Percentiles rank a stretch among this genome's conserved stretches.
phyloP scores from a whole-genome alignment of 1,284 basidiomycete species.

The Schizophyllum commune region DNA sequence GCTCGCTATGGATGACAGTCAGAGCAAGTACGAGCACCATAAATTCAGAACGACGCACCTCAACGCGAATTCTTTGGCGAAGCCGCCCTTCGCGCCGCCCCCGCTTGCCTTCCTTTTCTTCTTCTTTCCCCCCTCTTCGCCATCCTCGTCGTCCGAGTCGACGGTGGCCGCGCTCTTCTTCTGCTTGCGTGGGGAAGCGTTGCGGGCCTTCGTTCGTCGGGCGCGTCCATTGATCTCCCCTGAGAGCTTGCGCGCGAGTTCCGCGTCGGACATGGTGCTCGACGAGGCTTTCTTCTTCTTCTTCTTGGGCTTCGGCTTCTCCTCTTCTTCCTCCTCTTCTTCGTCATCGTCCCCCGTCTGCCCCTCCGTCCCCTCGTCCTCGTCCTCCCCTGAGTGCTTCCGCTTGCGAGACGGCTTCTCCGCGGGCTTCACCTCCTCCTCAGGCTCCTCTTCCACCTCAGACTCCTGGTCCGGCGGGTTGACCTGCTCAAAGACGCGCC shows the following conservation, averaged over 20 bases:
- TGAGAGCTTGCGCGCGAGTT: conserved; percentile 62
- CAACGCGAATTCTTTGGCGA: conserved; percentile 69
- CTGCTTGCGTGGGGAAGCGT: conserved; percentile 18
- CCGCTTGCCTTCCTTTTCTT: conserved; percentile 30
- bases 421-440: conserved; percentile 19
- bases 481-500: conserved; percentile 50
- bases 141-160: conserved; percentile 47
- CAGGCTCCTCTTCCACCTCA: conserved; percentile 21
- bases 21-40: neutral
- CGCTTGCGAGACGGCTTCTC: conserved; percentile 26
- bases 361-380: conserved; percentile 23
- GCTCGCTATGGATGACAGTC: conserved; percentile 37
- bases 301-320: conserved; percentile 28
- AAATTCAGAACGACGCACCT: conserved; percentile 39
- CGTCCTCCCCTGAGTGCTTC: conserved; percentile 26
- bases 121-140: conserved; percentile 30
- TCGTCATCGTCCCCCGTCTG: conserved; percentile 19
- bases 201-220: conserved; percentile 33
- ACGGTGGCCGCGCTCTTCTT: conserved; percentile 51
- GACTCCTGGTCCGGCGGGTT: conserved; percentile 31
- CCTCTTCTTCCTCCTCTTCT: conserved; percentile 20
- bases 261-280: conserved; percentile 51
- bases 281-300: conserved; percentile 27
- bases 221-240: conserved; percentile 64
- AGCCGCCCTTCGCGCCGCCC: conserved; percentile 54